These are phyloP conservation scores for Nothophaeocryptopus gaeumannii DNA, from an alignment of 2,329 filamentous ascomycete species.

Conservation along the genomic window DNA sequence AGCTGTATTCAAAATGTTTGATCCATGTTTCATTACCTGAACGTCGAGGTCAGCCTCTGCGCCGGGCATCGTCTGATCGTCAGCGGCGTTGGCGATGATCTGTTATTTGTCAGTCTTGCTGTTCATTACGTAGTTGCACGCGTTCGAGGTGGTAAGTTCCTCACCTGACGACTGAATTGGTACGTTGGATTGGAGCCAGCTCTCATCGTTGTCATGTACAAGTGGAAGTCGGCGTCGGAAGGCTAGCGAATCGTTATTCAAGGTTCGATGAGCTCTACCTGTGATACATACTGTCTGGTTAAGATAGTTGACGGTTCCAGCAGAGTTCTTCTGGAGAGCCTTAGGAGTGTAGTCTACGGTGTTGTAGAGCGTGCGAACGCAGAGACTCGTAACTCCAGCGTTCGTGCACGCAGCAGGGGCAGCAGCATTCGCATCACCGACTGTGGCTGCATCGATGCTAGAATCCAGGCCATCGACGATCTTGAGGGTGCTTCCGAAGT, in stretches of 20 bases:
- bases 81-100: slow-evolving; percentile 57
- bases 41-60: slow-evolving; percentile 64
- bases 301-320: slow-evolving; percentile 46
- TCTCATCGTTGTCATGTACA: slow-evolving; percentile 15
- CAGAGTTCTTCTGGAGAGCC: slow-evolving; percentile 29
- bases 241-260: slow-evolving; percentile 25
- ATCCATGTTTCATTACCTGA: slow-evolving; percentile 37
- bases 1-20: too few relatives aligned
- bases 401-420: not conserved
- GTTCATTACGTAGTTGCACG: slow-evolving; percentile 48
- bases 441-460: not conserved
- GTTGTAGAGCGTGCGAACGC: slow-evolving; percentile 52
- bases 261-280: slow-evolving; percentile 51
- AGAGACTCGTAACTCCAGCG: slow-evolving; percentile 48
- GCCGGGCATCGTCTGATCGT: slow-evolving; percentile 49
- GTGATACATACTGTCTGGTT: slow-evolving; percentile 39
- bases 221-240: slow-evolving; percentile 18
- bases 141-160: too few relatives aligned
- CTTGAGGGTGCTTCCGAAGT: slow-evolving; percentile 8
- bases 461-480: slow-evolving; percentile 12
- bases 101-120: slow-evolving; percentile 39
- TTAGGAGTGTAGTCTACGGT: slow-evolving; percentile 39
- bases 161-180: slow-evolving; percentile 46
- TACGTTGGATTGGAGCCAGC: slow-evolving; percentile 17
- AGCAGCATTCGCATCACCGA: not conserved